Conservation (phyloP, 2,329 filamentous ascomycete genomes). For the Neonectria magnoliae region DNA sequence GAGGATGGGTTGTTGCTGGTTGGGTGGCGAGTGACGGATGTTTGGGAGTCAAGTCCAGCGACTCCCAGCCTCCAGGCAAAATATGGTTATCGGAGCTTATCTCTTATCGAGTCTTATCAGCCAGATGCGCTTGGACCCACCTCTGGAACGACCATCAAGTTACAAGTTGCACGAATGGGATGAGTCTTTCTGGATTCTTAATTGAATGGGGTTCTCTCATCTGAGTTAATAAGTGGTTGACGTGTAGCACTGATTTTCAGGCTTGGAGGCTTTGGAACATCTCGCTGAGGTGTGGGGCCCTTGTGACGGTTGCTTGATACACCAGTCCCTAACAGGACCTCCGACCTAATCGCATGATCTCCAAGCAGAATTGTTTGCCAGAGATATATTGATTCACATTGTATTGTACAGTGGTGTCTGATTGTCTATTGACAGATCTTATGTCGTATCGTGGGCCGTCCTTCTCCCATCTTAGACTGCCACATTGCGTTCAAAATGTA, state of each 20-base stretch:
- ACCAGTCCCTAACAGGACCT: neutral
- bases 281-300: neutral
- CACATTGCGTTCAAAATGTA: slow-evolving; percentile 22
- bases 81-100: slow-evolving; percentile 14
- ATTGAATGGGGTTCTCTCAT: neutral
- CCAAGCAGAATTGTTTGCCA: neutral
- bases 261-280: neutral
- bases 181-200: too few relatives aligned
- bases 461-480: neutral
- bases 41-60: neutral
- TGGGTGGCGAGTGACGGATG: slow-evolving; percentile 35
- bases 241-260: neutral
- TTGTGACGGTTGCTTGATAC: neutral
- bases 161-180: neutral
- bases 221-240: neutral
- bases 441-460: slow-evolving; percentile 5
- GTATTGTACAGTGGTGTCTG: slow-evolving; percentile 41
- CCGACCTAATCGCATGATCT: neutral
- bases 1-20: slow-evolving; percentile 23
- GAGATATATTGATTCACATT: slow-evolving; percentile 22
- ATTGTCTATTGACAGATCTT: slow-evolving; percentile 10
- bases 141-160: neutral
- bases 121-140: neutral
- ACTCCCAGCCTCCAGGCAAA: slow-evolving; percentile 27
- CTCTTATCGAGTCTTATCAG: slow-evolving; percentile 30